Base-by-base conservation (phyloP, 2,329 filamentous ascomycete genomes). In the Botrytis fragariae region DNA sequence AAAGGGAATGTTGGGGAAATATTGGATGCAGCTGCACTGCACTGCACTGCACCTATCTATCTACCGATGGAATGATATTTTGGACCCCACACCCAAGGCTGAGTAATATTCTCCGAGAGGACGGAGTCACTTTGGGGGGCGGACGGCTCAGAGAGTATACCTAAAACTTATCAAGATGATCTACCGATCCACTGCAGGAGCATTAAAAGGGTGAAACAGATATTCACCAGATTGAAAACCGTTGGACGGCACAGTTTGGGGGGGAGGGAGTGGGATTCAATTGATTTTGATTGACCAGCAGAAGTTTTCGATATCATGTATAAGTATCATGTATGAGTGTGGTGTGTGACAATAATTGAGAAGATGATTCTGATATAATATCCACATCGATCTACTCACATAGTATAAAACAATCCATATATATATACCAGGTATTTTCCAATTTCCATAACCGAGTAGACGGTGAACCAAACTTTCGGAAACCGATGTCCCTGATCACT, bases 61-160 rank as follows among this genome's bases (percentile, higher is more conserved):
- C 32, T 37, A 48, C 35, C 35, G 54, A 59, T 59, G 29, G 3
- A 54, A 29, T 14, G 20, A 35, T 44, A 1, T 22, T 60, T 35
- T 61, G 32, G 59, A 61, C 59, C 59, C 59, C 59, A 39, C 35
- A 39, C 59, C 20, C 32, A 37, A 29, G 60, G 37, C 60, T 39
- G 60, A 62, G 60, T 20, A 62, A 42, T 62, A 62, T 62, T 42
- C 60, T 62, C 60, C 60, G 60, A 62, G 25, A 29, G 25, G 35
- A 62, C 59, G 59, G 37, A 42, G 25, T 9, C 25, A 25, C 35
- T 61, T 37, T 61, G 35, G 57, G 57, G 54, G 32, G 57, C 57
- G 20, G 32, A 37, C 32, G 57, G 57, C 32, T 37, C 10, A n/a
- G 4, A 7, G 22, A 62, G 37, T n/a, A n/a, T 29, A n/a, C 3